Percentiles rank a stretch among this genome's conserved stretches.
These are phyloP conservation scores for Arctium minus DNA, from an alignment of 129 eudicot genomes.

Conservation along the genomic window DNA sequence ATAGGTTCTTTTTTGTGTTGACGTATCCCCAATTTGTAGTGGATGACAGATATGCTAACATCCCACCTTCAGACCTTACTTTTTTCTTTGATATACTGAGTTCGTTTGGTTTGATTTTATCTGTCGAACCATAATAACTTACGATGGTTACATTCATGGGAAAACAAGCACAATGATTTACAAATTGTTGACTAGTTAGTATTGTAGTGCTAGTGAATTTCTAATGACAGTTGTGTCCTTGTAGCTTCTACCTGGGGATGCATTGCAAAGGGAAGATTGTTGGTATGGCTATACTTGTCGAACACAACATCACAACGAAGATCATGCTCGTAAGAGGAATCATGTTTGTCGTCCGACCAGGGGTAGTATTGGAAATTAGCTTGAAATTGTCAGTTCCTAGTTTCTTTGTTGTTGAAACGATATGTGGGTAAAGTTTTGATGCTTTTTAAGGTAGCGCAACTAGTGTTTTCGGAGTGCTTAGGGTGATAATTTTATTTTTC, in stretches of 20 bases:
- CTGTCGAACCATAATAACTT: no score
- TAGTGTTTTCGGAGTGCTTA: neutral
- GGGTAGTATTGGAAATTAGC: constrained; percentile 42
- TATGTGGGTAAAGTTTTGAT: neutral
- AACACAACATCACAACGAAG: constrained; percentile 74
- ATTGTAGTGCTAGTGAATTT: neutral
- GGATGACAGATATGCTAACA: no score
- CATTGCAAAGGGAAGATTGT: constrained; percentile 64
- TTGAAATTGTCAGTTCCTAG: neutral
- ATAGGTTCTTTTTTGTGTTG: neutral
- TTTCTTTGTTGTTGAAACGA: neutral
- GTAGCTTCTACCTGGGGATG: constrained; percentile 64
- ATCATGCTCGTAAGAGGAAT: constrained; percentile 88
- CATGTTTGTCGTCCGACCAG: constrained; percentile 93
- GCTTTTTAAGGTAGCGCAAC: neutral
- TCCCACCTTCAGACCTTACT: no score
- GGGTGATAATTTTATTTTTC: neutral
- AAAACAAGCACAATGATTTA: neutral
- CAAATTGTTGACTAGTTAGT: neutral
- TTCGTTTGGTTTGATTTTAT: no score
- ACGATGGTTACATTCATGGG: no score
- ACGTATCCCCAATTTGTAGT: neutral
- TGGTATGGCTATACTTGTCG: constrained; percentile 93
- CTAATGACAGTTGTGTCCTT: constrained; percentile 12
- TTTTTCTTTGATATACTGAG: no score